Evolutionary conservation across 2,329 filamentous ascomycete species (phyloP), one percentile per base, ranked within the genome.

Genomic region (Arthrobotrys pseudoclavata): DNA sequence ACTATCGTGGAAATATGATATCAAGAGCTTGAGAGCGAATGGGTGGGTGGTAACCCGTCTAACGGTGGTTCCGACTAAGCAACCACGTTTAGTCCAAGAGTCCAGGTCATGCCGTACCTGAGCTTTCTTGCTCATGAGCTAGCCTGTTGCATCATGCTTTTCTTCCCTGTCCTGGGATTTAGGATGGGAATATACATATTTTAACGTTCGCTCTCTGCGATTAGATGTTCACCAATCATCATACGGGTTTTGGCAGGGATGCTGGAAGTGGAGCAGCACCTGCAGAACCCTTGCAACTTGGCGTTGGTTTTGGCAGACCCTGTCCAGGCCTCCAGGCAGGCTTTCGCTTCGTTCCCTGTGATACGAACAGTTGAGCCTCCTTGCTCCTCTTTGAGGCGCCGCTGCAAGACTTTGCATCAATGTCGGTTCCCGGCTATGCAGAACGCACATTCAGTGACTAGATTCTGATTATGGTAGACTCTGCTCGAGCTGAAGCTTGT

Each of bases 151-250:
- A 76, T 76, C 66, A 70, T 76, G 22, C 47, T 45, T 69, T 18
- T 34, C 24, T 42, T 47, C 60, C 66, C 42, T 53, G 72, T 52
- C 72, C 55, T 18, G 42, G 15, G 5, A 31, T 2, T 57, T n/a
- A 63, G 22, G 53, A 22, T 52, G 31, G 47, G 64, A 26, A 48
- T 18, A 52, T 9, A 12, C 48, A 47, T 55, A 63, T 62, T 45
- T 60, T 45, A 76, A 76, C 72, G 72, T 76, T 76, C 72, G 72
- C 72, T 67, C 72, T 76, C 60, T 67, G 72, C 72, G 72, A 76
- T 52, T 40, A 26, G 29, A 3, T 37, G 47, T 22, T 57, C 40
- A 52, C 61, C 48, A 57, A 69, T 70, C 20, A 70, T 62, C 66
- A 40, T 48, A 12, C 64, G 40, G 50, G 47, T 37, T 61, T 55